Percentiles rank a stretch among this genome's conserved stretches.
phyloP scores from a whole-genome alignment of 225 moss, liverwort and hornwort species.

The Physcomitrium patens region DNA sequence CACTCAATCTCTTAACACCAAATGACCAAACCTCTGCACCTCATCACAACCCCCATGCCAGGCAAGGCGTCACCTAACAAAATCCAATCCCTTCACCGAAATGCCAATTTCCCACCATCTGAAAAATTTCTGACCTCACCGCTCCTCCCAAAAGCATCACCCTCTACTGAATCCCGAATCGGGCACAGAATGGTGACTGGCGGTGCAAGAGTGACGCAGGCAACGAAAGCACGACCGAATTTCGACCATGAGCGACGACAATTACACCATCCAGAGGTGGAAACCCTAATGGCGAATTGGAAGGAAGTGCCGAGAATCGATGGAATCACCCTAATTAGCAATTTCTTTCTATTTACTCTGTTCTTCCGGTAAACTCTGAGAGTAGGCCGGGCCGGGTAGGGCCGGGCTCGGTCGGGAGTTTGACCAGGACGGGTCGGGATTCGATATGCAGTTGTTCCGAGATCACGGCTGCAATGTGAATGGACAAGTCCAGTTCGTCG shows the following conservation, averaged over 20 bases:
- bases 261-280: too few relatives aligned
- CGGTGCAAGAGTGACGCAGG: slow-evolving; percentile 3
- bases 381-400: background rate
- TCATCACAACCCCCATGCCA: background rate
- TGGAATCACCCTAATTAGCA: too few relatives aligned
- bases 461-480: too few relatives aligned
- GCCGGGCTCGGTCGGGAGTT: background rate
- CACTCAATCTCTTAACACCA: slow-evolving; percentile 15
- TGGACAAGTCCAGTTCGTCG: too few relatives aligned
- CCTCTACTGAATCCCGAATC: background rate
- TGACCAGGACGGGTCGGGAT: background rate
- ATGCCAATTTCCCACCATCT: too few relatives aligned
- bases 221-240: slow-evolving; percentile 1
- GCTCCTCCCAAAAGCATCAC: background rate
- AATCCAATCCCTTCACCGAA: background rate
- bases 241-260: too few relatives aligned
- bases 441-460: too few relatives aligned
- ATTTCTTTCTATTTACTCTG: too few relatives aligned
- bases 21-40: slow-evolving; percentile 11
- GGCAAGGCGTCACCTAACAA: background rate
- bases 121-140: too few relatives aligned
- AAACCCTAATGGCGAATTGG: too few relatives aligned
- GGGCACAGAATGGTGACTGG: slow-evolving; percentile 8
- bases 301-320: too few relatives aligned
- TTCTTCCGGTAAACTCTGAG: too few relatives aligned